Percentiles rank a stretch among this genome's conserved stretches.
phyloP scores from a whole-genome alignment of 2,329 filamentous ascomycete genomes.

The Ceratocystis cubensis region DNA sequence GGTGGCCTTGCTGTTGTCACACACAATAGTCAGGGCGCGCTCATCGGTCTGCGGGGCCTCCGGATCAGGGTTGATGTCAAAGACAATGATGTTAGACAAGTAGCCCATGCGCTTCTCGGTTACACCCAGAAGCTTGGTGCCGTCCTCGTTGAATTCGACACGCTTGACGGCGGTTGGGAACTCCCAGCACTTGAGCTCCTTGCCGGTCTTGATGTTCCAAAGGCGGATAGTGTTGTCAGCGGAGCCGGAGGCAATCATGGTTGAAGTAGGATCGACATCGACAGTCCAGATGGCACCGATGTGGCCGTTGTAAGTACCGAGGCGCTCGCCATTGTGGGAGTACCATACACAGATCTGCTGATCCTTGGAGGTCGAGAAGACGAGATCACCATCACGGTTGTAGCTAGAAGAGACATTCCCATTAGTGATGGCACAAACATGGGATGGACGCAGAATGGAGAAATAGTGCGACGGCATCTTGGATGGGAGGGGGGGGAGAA shows the following conservation, averaged over 20 bases:
- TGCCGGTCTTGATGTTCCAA: slow-evolving; percentile 90
- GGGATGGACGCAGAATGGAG: background rate
- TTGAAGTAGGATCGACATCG: slow-evolving; percentile 85
- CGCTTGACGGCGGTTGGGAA: slow-evolving; percentile 95
- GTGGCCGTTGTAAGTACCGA: slow-evolving; percentile 94
- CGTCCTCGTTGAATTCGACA: slow-evolving; percentile 94
- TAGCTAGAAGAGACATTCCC: slow-evolving; percentile 42
- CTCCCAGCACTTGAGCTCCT: slow-evolving; percentile 93
- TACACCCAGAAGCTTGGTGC: slow-evolving; percentile 76
- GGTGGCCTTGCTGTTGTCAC: slow-evolving; percentile 91
- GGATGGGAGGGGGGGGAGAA: background rate
- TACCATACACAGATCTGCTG: slow-evolving; percentile 96
- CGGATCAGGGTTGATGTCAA: slow-evolving; percentile 75
- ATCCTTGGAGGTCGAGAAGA: slow-evolving; percentile 93
- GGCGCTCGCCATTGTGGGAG: slow-evolving; percentile 92
- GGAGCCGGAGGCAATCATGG: slow-evolving; percentile 84
- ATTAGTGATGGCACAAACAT: background rate
- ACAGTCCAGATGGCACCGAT: slow-evolving; percentile 98
- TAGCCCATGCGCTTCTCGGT: slow-evolving; percentile 98
- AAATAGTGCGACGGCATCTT: slow-evolving; percentile 10
- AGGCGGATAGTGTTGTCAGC: slow-evolving; percentile 97
- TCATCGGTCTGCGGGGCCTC: slow-evolving; percentile 76
- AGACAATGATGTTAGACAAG: slow-evolving; percentile 83
- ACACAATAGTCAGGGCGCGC: slow-evolving; percentile 74
- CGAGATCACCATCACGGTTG: slow-evolving; percentile 88